phyloP scores from a whole-genome alignment of 345 rosid species.

The Pistacia vera region DNA sequence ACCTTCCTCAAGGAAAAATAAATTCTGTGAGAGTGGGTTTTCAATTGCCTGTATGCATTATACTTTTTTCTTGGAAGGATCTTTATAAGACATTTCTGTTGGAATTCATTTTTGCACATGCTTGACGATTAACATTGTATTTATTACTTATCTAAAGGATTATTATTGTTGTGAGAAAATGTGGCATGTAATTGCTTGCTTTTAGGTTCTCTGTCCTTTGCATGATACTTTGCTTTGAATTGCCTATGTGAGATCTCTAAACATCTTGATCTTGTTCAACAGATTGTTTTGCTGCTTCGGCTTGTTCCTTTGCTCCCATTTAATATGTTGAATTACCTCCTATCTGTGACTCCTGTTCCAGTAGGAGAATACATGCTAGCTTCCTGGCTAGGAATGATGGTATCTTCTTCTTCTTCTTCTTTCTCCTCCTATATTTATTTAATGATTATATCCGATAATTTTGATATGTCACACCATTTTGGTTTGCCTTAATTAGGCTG shows the following conservation, averaged over 20 bases:
- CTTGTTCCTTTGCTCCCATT: constrained; percentile 97
- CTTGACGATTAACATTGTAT: not conserved
- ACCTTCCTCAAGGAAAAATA: not conserved
- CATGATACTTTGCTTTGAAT: not conserved
- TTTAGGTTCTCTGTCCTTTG: not conserved
- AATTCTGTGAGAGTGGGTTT: not conserved
- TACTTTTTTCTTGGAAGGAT: not conserved
- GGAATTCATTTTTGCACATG: not conserved
- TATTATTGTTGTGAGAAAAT: not conserved
- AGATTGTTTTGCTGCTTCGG: constrained; percentile 92
- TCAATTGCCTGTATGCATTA: not conserved
- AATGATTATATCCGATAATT: not conserved
- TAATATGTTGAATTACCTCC: constrained; percentile 91
- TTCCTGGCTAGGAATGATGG: constrained; percentile 99
- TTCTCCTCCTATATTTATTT: not conserved
- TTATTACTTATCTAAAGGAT: not conserved
- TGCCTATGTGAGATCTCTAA: constrained; percentile 11
- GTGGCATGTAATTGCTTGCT: not conserved
- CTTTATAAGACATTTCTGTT: too few species aligned
- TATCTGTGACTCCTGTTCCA: constrained; percentile 91
- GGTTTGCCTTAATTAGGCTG: not conserved
- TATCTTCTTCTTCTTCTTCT: constrained; percentile 27
- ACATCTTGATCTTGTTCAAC: constrained; percentile 24
- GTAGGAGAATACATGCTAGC: constrained; percentile 84
- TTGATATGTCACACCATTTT: not conserved